These are phyloP conservation scores for Discostella stelligeroides DNA, from an alignment of 108 stramenopile genomes.

Conservation along the genomic window DNA sequence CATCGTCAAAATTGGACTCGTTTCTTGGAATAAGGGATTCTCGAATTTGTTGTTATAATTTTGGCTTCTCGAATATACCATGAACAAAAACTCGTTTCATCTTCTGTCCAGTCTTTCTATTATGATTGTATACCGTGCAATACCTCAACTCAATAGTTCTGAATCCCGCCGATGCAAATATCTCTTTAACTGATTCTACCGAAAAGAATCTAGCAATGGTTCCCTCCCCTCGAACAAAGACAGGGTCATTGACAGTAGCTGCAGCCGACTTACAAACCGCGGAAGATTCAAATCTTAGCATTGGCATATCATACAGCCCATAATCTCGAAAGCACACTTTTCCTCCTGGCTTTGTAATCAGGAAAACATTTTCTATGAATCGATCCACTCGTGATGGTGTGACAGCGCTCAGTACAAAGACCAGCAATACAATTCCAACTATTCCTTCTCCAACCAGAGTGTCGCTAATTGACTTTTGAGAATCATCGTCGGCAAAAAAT, in stretches of 20 bases:
- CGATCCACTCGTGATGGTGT: constrained; percentile 17
- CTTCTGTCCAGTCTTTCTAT: constrained; percentile 41
- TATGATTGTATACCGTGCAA: constrained; percentile 47
- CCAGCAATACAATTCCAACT: constrained; percentile 34
- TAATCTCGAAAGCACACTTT: constrained; percentile 51
- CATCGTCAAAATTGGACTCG: too few relatives aligned
- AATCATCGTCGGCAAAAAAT: too few relatives aligned
- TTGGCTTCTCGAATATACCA: constrained; percentile 36
- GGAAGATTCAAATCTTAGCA: constrained; percentile 41
- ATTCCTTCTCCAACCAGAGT: constrained; percentile 13
- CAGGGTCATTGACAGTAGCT: neutral
- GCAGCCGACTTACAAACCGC: constrained; percentile 6
- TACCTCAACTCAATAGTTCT: constrained; percentile 34
- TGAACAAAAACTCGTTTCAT: constrained; percentile 48
- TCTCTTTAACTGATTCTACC: constrained; percentile 9
- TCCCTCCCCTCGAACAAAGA: constrained; percentile 46
- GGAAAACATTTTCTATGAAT: constrained; percentile 26
- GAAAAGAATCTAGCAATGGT: constrained; percentile 43
- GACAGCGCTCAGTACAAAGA: constrained; percentile 48
- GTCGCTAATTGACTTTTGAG: too few relatives aligned
- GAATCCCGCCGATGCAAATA: constrained; percentile 44
- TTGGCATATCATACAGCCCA: constrained; percentile 47
- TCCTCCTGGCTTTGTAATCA: constrained; percentile 19
- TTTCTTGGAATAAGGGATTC: too few relatives aligned
- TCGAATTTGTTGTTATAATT: too few relatives aligned